Evolutionary conservation across 2,329 filamentous ascomycete genomes (phyloP), one percentile per base, ranked within the genome.

Genomic region (Neofusicoccum ribis): DNA sequence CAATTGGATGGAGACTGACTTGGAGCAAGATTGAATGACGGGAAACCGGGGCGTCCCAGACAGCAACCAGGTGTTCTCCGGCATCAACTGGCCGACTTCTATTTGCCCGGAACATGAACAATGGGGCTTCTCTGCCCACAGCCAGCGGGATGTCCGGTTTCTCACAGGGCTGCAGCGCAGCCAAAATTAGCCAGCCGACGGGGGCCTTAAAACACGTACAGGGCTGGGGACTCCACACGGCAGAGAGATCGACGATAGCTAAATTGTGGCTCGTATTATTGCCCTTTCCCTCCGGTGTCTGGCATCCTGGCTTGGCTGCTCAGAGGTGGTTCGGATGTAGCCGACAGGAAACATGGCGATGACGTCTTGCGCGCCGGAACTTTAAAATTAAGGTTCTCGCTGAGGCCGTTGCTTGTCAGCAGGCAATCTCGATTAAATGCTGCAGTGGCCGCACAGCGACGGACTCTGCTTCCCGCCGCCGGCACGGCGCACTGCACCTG

Each of bases 381-480:
- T 44, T 34, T 44, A 34, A 59, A 50, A 46, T 59, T 46, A 59
- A 46, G 54, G 39, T 46, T 59, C 37, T 43, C 7, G 52, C 36
- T 20, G 15, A 3, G 15, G 34, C 8, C 11, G 8, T 23, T 23
- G 34, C 39, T 44, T 9, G 27, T 36, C 15, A 4, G 31, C 34
- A 31, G 27, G n/a, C 39, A 44, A 59, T 59, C 23, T n/a, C 27
- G 8, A 59, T 36, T 3, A 12, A 14, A 9, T 3, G 11, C 14
- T 12, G 23, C 54, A 34, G 12, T n/a, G 23, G 20, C 39, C 34
- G 34, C 9, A 20, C 50, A 27, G 17, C 31, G 4, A 6, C 36
- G n/a, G 11, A 5, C 3, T 56, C 4, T 7, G 20, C 15, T 50
- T 27, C 15, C 23, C 23, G 27, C n/a, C 7, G 49, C 31, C 49